Evolutionary conservation across 371 early-diverging fungal species (phyloP).

Genomic region (Apophysomyces ossiformis): DNA sequence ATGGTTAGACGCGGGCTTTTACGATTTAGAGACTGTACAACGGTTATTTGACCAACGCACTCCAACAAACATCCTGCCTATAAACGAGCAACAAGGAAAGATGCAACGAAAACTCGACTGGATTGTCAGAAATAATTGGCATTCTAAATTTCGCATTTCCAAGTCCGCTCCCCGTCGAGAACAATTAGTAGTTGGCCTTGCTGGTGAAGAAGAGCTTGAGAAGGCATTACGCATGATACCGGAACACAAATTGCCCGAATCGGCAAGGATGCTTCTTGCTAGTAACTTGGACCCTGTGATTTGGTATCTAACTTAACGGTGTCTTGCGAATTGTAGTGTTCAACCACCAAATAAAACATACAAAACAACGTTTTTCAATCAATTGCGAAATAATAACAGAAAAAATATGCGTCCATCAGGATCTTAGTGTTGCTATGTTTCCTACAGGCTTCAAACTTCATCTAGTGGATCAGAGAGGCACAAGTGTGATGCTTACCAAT

Average conservation of each 20-base stretch:
- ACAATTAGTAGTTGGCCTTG: neutral
- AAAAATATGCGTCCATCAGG: too few species aligned
- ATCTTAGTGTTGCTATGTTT: too few species aligned
- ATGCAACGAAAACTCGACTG: neutral
- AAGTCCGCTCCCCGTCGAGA: neutral
- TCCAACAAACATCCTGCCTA: neutral
- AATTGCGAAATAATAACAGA: too few species aligned
- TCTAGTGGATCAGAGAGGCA: too few species aligned
- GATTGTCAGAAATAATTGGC: neutral
- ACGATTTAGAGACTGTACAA: neutral
- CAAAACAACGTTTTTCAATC: too few species aligned
- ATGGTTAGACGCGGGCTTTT: neutral
- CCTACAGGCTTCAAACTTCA: too few species aligned
- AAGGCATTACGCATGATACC: constrained; percentile 9
- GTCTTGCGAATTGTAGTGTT: too few species aligned
- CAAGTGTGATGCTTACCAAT: too few species aligned
- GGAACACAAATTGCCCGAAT: neutral
- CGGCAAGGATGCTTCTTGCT: constrained; percentile 2
- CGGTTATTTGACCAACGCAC: neutral
- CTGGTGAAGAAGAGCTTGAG: constrained; percentile 4
- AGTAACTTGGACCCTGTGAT: neutral
- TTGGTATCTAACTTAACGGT: too few species aligned
- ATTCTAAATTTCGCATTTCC: neutral
- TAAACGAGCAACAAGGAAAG: neutral
- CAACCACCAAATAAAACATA: too few species aligned